phyloP scores from a whole-genome alignment of 306 rosid species.

The cucumber (Cucumis sativus) region DNA sequence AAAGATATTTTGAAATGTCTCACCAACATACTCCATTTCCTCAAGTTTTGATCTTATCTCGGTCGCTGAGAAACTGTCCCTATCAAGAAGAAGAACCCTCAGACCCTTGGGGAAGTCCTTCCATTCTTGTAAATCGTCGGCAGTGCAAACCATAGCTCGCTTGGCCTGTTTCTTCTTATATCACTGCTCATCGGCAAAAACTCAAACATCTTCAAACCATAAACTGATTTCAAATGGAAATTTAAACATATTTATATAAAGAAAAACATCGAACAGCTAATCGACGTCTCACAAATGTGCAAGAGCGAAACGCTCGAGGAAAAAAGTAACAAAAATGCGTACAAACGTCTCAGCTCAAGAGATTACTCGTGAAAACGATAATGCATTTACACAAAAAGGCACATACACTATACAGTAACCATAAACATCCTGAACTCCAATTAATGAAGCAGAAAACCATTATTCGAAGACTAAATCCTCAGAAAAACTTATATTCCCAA shows the following conservation, averaged over 20 bases:
- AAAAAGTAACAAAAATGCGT: background rate
- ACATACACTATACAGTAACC: background rate
- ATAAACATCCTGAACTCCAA: background rate
- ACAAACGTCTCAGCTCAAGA: background rate
- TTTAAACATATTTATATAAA: background rate
- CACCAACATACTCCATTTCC: conserved; percentile 82
- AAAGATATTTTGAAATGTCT: background rate
- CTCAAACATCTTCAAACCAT: background rate
- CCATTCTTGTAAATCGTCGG: conserved; percentile 82
- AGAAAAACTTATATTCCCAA: background rate
- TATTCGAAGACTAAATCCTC: background rate
- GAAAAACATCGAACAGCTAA: background rate
- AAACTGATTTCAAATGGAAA: background rate
- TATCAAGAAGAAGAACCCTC: conserved; percentile 78
- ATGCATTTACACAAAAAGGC: background rate
- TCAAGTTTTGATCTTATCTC: conserved; percentile 65
- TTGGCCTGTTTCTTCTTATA: conserved; percentile 84
- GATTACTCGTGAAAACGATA: background rate
- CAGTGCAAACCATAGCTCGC: conserved; percentile 99
- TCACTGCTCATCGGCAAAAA: conserved; percentile 18
- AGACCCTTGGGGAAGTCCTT: conserved; percentile 95
- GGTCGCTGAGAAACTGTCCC: conserved; percentile 52
- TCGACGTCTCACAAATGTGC: background rate
- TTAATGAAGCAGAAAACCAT: background rate
- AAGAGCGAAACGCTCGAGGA: background rate